Percentiles rank a stretch among this genome's conserved stretches.
These are phyloP conservation scores for Nakazawaea ernobii DNA, from an alignment of 805 yeast species.

Conservation along the genomic window DNA sequence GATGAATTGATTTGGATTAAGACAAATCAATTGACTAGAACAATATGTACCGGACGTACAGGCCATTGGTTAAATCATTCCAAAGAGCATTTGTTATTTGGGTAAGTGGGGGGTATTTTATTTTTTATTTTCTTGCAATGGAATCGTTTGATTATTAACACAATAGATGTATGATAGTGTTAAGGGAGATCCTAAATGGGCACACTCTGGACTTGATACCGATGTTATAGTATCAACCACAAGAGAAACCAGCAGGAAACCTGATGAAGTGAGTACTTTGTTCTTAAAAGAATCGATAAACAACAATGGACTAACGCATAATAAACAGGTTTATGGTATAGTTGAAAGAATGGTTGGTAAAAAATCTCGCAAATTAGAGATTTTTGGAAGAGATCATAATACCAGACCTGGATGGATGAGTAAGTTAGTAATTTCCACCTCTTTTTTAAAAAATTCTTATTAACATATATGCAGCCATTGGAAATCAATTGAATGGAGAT, in stretches of 20 bases:
- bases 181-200: slow-evolving; percentile 76
- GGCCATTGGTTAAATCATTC: slow-evolving; percentile 98
- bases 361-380: slow-evolving; percentile 73
- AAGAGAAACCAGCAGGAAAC: slow-evolving; percentile 85
- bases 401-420: slow-evolving; percentile 86
- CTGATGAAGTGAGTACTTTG: slow-evolving; percentile 60
- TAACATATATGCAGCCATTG: slow-evolving; percentile 41
- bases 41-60: slow-evolving; percentile 92
- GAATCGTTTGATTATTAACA: too few relatives aligned
- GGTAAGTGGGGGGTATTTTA: slow-evolving; percentile 24
- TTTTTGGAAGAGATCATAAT: slow-evolving; percentile 86
- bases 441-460: too few relatives aligned
- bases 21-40: slow-evolving; percentile 79
- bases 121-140: not conserved
- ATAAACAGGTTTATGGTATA: slow-evolving; percentile 56
- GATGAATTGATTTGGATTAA: slow-evolving; percentile 91
- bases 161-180: slow-evolving; percentile 18
- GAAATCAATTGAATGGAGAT: slow-evolving; percentile 66
- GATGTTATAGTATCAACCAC: slow-evolving; percentile 80
- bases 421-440: too few relatives aligned
- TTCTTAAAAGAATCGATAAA: not conserved
- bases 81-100: slow-evolving; percentile 84
- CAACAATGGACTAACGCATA: not conserved
- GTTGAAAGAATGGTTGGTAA: slow-evolving; percentile 80
- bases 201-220: slow-evolving; percentile 58